phyloP scores from a whole-genome alignment of 1,284 basidiomycete species.

The Mycena sp. region DNA sequence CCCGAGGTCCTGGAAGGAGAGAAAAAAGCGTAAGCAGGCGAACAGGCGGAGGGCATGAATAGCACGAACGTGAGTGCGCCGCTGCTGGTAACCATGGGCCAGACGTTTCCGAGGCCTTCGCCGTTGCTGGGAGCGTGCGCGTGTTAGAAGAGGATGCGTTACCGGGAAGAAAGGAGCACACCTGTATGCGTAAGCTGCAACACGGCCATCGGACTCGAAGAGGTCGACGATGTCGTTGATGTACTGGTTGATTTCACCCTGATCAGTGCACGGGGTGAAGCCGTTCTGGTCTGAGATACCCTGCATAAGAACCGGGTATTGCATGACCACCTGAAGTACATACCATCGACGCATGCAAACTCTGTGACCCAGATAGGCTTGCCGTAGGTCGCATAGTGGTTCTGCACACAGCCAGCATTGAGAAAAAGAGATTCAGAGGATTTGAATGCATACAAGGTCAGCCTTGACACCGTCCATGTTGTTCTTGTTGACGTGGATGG shows the following conservation, averaged over 20 bases:
- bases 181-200: slow-evolving; percentile 54
- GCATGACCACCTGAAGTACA: too few relatives aligned
- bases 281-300: slow-evolving; percentile 42
- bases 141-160: background rate
- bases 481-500: slow-evolving; percentile 56
- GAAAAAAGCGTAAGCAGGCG: background rate
- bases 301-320: background rate
- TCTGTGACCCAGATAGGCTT: slow-evolving; percentile 57
- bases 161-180: background rate
- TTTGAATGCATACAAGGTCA: slow-evolving; percentile 44
- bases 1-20: slow-evolving; percentile 46
- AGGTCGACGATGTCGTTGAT: slow-evolving; percentile 48
- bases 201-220: slow-evolving; percentile 45
- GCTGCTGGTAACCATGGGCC: slow-evolving; percentile 48
- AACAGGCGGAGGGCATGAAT: background rate
- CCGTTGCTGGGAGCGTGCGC: slow-evolving; percentile 19
- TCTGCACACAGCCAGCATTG: background rate
- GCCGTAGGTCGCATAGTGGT: background rate
- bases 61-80: slow-evolving; percentile 46
- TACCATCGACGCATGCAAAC: slow-evolving; percentile 55
- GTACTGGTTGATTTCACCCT: slow-evolving; percentile 49
- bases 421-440: background rate
- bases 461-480: slow-evolving; percentile 50
- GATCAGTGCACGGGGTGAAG: slow-evolving; percentile 52
- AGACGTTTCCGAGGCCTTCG: slow-evolving; percentile 48